phyloP scores from a whole-genome alignment of 805 yeast species.

The Myxozyma melibiosi region DNA sequence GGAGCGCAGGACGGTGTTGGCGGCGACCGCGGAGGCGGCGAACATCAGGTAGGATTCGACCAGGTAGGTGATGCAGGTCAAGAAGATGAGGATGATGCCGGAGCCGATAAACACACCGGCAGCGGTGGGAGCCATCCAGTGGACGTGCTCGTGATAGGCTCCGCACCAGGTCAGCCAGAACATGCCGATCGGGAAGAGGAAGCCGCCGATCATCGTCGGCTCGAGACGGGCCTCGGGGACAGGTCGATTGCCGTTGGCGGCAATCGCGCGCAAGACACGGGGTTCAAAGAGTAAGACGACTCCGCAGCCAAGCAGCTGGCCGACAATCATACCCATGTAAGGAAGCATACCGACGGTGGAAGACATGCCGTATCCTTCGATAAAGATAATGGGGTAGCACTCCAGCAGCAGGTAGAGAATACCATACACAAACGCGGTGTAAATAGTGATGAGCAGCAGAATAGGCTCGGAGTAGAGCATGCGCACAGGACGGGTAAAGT shows the following conservation, averaged over 20 bases:
- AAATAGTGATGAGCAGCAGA: conserved; percentile 61
- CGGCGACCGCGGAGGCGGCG: conserved; percentile 81
- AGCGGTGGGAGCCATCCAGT: conserved; percentile 72
- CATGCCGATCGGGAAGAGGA: conserved; percentile 74
- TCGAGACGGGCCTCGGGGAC: conserved; percentile 81
- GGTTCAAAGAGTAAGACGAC: conserved; percentile 59
- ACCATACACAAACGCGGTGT: conserved; percentile 80
- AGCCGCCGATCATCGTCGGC: conserved; percentile 71
- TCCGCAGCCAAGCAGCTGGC: conserved; percentile 61
- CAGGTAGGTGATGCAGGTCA: conserved; percentile 63
- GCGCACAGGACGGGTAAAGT: conserved; percentile 64
- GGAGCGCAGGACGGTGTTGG: conserved; percentile 70
- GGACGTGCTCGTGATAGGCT: conserved; percentile 65
- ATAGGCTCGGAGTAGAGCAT: conserved; percentile 76
- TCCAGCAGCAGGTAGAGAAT: conserved; percentile 71
- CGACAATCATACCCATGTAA: conserved; percentile 72
- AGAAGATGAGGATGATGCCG: conserved; percentile 64
- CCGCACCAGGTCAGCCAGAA: conserved; percentile 92
- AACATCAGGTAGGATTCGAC: conserved; percentile 65
- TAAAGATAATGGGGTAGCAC: conserved; percentile 75
- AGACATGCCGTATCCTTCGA: conserved; percentile 58
- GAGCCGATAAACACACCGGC: conserved; percentile 62
- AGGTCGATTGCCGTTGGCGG: conserved; percentile 57
- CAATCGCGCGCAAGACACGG: conserved; percentile 52
- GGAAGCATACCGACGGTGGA: conserved; percentile 75